Evolutionary conservation across 2,329 filamentous ascomycete species (phyloP).

Genomic region (Capronia epimyces): DNA sequence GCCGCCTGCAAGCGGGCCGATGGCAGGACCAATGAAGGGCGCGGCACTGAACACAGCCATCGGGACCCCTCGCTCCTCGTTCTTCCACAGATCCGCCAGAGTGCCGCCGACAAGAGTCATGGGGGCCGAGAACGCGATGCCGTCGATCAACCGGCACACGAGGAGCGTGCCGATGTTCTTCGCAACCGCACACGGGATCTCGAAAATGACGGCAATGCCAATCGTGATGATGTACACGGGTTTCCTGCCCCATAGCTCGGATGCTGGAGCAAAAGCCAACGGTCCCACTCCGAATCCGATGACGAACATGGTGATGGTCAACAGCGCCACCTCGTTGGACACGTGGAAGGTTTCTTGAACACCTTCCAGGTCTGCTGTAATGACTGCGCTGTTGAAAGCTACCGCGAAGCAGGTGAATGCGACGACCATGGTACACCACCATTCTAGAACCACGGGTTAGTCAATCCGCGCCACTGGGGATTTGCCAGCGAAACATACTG

Average conservation of each 20-base stretch:
- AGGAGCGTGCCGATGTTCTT: slow-evolving; percentile 71
- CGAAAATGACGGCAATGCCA: slow-evolving; percentile 66
- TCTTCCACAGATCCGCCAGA: slow-evolving; percentile 75
- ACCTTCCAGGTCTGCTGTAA: slow-evolving; percentile 68
- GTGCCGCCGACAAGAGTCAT: slow-evolving; percentile 84
- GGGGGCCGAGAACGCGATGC: slow-evolving; percentile 76
- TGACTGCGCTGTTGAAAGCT: slow-evolving; percentile 65
- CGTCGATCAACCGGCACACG: slow-evolving; percentile 70
- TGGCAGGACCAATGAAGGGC: slow-evolving; percentile 74
- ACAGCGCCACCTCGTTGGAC: slow-evolving; percentile 64
- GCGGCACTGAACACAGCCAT: slow-evolving; percentile 83
- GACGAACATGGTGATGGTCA: slow-evolving; percentile 72
- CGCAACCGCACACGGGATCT: slow-evolving; percentile 72
- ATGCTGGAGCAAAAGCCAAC: slow-evolving; percentile 72
- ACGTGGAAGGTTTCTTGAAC: slow-evolving; percentile 61
- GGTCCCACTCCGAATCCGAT: slow-evolving; percentile 76
- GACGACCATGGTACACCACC: slow-evolving; percentile 69
- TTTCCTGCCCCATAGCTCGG: slow-evolving; percentile 67
- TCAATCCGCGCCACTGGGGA: not conserved
- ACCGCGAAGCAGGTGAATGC: slow-evolving; percentile 70
- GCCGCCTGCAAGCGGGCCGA: slow-evolving; percentile 70
- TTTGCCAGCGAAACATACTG: slow-evolving; percentile 58
- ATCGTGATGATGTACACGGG: slow-evolving; percentile 67
- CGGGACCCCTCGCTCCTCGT: slow-evolving; percentile 75
- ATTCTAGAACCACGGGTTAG: slow-evolving; percentile 16